Base-by-base conservation (phyloP, 2,329 filamentous ascomycete species). In the Gliomastix tumulicola region DNA sequence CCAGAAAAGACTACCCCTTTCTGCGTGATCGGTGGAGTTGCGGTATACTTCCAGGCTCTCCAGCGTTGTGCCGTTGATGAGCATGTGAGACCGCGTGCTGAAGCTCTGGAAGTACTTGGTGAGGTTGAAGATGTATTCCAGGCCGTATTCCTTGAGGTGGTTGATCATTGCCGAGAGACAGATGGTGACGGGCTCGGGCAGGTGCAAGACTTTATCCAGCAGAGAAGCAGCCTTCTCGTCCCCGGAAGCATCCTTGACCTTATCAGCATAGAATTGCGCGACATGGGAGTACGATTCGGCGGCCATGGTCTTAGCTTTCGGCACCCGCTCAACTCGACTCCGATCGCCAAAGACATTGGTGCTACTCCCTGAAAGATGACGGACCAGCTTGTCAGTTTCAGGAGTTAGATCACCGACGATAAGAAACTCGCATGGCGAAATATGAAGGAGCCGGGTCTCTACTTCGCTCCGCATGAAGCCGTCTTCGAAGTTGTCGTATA, bases 101-200 rank as follows among this genome's bases (percentile, higher is more conserved):
- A 98, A 98, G 3, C 88, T 88, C 48, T 95, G 84, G 53, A 98
- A 98, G 63, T 97, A 95, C 50, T 94, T 95, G 3, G 92, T 97
- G 30, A 98, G 66, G 51, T 95, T 84, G 49, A 98, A 95, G 36
- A 98, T 87, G 64, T 97, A 88, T 57, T 97, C 84, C 16, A 98
- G 70, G 1, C 88, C 88, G 55, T 96, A 98, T 45, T 95, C 89
- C 15, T 79, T 82, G 49, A 98, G 68, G 52, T 98, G 89, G 2
- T 76, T 86, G 49, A 98, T 97, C 89, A 98, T 96, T 10, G 89
- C 85, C 5, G 92, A 96, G 12, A 98, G 71, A 59, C 92, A 98
- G 28, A 95, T 80, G 0, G 84, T 95, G 25, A 95, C 87, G 30
- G 84, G 72, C 49, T 94, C 87, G 0, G 90, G 84, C 11, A 98